Conservation (phyloP, 192 early-diverging fungal species). For the Phlyctochytrium planicorne region DNA sequence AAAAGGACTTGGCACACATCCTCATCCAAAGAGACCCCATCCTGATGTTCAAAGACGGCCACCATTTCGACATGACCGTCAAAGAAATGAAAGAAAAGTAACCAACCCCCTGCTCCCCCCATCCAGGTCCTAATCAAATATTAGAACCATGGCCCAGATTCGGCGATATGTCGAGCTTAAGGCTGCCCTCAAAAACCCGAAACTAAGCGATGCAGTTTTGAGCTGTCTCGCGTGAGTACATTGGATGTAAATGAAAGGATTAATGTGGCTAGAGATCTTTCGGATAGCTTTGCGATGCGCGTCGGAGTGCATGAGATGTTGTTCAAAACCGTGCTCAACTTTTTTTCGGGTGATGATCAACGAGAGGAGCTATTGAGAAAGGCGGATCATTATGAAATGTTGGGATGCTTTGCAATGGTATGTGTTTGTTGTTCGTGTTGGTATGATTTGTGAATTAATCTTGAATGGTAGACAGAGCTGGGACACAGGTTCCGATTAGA, state of each 20-base stretch:
- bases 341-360: conserved; percentile 62
- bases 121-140: too few species aligned
- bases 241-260: too few species aligned
- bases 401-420: conserved; percentile 72
- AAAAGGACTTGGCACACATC: conserved; percentile 7
- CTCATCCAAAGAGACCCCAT: conserved; percentile 23
- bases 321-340: conserved; percentile 52
- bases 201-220: not conserved
- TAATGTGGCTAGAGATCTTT: conserved; percentile 45
- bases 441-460: too few species aligned
- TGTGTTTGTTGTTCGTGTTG: not conserved
- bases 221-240: too few species aligned
- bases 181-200: not conserved
- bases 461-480: too few species aligned
- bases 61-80: not conserved
- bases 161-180: conserved; percentile 8
- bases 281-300: conserved; percentile 60
- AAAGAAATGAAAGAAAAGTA: not conserved
- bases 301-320: conserved; percentile 61
- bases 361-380: conserved; percentile 52
- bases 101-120: too few species aligned
- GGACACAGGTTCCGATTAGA: too few species aligned
- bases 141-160: conserved; percentile 23
- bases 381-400: conserved; percentile 50
- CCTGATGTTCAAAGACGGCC: conserved; percentile 9